Percentiles rank a stretch among this genome's conserved stretches.
Evolutionary conservation across 306 rosid genomes (phyloP).

Genomic region (Trifolium repens): DNA sequence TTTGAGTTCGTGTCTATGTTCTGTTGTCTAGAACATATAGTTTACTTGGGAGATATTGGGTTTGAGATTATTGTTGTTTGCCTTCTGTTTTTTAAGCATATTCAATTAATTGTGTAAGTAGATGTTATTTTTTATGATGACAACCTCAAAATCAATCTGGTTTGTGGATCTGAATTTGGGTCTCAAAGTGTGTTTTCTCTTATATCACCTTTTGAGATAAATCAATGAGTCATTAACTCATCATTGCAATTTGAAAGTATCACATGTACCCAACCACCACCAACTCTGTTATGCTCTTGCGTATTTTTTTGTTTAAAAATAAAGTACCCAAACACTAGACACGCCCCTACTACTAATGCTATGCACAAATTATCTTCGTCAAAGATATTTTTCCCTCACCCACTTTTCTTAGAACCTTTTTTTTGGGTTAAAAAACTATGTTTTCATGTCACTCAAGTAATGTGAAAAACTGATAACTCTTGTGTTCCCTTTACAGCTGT

Average conservation of each 20-base stretch:
- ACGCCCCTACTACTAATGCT: not conserved
- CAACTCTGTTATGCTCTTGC: too few species aligned
- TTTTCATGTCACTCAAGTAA: slow-evolving; percentile 3
- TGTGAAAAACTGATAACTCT: slow-evolving; percentile 27
- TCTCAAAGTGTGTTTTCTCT: not conserved
- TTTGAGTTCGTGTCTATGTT: not conserved
- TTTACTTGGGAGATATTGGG: not conserved
- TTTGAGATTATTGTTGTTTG: not conserved
- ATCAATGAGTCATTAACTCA: not conserved
- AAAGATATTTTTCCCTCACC: not conserved
- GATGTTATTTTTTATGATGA: not conserved
- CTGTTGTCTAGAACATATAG: not conserved
- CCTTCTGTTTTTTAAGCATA: not conserved
- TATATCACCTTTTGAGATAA: not conserved
- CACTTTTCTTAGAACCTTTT: not conserved
- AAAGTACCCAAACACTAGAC: not conserved
- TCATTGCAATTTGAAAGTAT: not conserved
- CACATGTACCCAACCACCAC: not conserved
- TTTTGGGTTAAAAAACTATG: not conserved
- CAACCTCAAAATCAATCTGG: not conserved
- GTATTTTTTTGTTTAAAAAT: too few species aligned
- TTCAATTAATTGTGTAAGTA: not conserved
- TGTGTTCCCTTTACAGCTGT: slow-evolving; percentile 48
- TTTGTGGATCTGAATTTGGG: slow-evolving; percentile 2
- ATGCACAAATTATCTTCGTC: not conserved